Conservation (phyloP, 495 filamentous ascomycete species). For the Copromyces sp. region DNA sequence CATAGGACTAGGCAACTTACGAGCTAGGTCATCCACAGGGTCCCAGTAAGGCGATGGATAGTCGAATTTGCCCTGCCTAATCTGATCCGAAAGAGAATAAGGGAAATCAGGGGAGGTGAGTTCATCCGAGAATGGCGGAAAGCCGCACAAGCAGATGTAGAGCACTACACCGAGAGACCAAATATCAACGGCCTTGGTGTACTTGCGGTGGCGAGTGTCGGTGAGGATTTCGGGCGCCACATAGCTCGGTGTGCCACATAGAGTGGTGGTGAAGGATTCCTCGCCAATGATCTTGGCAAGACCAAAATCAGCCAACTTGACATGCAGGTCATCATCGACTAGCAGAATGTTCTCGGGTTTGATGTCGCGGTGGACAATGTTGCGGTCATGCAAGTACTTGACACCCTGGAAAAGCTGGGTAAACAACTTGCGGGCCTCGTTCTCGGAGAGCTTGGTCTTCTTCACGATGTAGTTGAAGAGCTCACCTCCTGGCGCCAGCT, state of each 20-base stretch:
- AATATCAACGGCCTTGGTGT: slow-evolving; percentile 90
- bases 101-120: slow-evolving; percentile 70
- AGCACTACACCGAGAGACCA: slow-evolving; percentile 98
- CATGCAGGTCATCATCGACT: slow-evolving; percentile 66
- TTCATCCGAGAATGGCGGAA: slow-evolving; percentile 95
- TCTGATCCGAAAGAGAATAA: slow-evolving; percentile 81
- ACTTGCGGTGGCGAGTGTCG: slow-evolving; percentile 64
- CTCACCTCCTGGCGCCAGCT: slow-evolving; percentile 86
- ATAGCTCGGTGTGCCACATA: slow-evolving; percentile 94
- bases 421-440: slow-evolving; percentile 77
- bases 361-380: slow-evolving; percentile 96
- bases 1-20: slow-evolving; percentile 20
- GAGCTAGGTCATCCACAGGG: slow-evolving; percentile 73
- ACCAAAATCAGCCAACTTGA: slow-evolving; percentile 96
- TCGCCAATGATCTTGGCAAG: slow-evolving; percentile 98
- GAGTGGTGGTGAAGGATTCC: slow-evolving; percentile 93
- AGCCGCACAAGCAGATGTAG: slow-evolving; percentile 97
- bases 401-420: slow-evolving; percentile 85
- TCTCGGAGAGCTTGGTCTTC: slow-evolving; percentile 78
- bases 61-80: slow-evolving; percentile 78
- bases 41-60: slow-evolving; percentile 99
- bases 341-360: slow-evolving; percentile 98
- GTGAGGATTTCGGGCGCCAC: slow-evolving; percentile 94
- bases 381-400: slow-evolving; percentile 94
- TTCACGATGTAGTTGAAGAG: slow-evolving; percentile 89